Conservation (phyloP, 371 early-diverging fungal species). For the Mortierella sp. region DNA sequence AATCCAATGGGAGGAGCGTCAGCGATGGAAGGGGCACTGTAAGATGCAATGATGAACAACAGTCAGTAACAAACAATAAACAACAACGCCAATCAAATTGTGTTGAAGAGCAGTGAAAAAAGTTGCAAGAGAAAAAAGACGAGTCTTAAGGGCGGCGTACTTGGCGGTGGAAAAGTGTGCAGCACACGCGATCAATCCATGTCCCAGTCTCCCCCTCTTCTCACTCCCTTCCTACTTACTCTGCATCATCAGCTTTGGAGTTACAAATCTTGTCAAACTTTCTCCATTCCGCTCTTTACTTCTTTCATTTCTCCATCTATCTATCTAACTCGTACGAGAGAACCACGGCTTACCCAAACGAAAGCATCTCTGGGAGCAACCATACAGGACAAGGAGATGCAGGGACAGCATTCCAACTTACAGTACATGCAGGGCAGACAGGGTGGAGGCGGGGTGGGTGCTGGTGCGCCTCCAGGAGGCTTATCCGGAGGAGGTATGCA, state of each 20-base stretch:
- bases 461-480: slow-evolving; percentile 4
- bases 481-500: slow-evolving; percentile 21
- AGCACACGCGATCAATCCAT: slow-evolving; percentile 10
- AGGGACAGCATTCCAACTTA: slow-evolving; percentile 40
- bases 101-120: neutral
- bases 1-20: neutral
- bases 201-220: too few relatives aligned
- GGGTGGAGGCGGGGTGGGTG: slow-evolving; percentile 14
- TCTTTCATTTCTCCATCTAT: neutral
- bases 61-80: neutral
- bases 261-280: neutral
- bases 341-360: neutral
- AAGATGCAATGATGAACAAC: neutral
- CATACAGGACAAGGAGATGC: slow-evolving; percentile 24
- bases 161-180: neutral
- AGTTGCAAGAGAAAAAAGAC: neutral
- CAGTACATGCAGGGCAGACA: slow-evolving; percentile 37
- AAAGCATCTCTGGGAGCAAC: slow-evolving; percentile 16
- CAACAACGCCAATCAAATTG: neutral
- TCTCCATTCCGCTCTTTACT: neutral
- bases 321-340: neutral
- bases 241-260: neutral
- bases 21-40: neutral
- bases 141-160: neutral
- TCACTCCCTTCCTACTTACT: too few relatives aligned